Conservation (phyloP, 257 asterid species). For the Vinca minor region DNA sequence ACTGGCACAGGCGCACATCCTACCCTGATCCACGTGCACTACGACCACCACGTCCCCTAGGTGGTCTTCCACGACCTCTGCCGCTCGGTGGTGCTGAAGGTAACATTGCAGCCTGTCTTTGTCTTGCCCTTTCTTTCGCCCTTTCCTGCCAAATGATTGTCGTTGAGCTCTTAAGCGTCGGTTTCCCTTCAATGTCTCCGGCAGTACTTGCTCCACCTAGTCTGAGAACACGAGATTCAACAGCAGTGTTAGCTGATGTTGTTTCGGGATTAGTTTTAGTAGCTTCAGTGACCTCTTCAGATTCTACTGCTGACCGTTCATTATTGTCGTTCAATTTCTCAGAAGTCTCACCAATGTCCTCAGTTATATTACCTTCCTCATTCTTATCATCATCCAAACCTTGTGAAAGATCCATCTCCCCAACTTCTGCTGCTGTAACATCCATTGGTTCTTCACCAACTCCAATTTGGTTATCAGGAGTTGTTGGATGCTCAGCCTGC, state of each 20-base stretch:
- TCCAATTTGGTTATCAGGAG: no score
- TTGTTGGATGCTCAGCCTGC: conserved; percentile 19
- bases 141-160: conserved; percentile 62
- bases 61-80: conserved; percentile 57
- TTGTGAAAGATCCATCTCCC: conserved; percentile 48
- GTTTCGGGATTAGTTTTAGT: conserved; percentile 22
- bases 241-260: conserved; percentile 30
- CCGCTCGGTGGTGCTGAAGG: conserved; percentile 23
- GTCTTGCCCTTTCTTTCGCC: conserved; percentile 46
- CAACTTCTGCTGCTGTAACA: conserved; percentile 34
- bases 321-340: conserved; percentile 31
- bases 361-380: conserved; percentile 24
- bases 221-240: conserved; percentile 33
- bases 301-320: conserved; percentile 35
- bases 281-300: conserved; percentile 29
- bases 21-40: conserved; percentile 47
- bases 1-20: conserved; percentile 20
- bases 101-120: conserved; percentile 45
- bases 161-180: conserved; percentile 35
- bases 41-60: conserved; percentile 57
- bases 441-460: conserved; percentile 27
- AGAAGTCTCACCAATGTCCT: conserved; percentile 28
- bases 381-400: conserved; percentile 43
- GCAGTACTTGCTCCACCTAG: conserved; percentile 34
- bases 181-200: conserved; percentile 22